Base-by-base conservation (phyloP, 495 filamentous ascomycete genomes). In the Tuber brumale region DNA sequence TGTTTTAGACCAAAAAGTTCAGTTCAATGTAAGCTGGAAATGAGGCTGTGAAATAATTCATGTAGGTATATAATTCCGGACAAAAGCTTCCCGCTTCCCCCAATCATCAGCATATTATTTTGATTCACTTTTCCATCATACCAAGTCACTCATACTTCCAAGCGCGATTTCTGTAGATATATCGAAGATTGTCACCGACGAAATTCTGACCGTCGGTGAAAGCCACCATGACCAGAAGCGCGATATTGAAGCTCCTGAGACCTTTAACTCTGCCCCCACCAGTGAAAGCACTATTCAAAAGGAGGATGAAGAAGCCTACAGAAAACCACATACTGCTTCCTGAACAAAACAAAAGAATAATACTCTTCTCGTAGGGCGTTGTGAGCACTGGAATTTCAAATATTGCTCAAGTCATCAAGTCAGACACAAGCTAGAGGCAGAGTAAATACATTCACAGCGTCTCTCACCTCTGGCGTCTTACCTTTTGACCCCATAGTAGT, bases 261-360 rank as follows among this genome's bases (percentile, higher is more conserved):
- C 85, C 21, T 87, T 90, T 48, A 86, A 88, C 61, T 89, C 89
- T 1, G 88, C 90, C 14, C 85, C 92, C 27, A 85, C 85, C 39
- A 85, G 90, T 69, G 89, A 91, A 80, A 85, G 84, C 12, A 81
- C 91, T 73, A 70, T 78, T 39, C 81, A 78, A 19, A 86, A 85
- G 61, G 86, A 86, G 8, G 88, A 88, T 73, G 89, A 91, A 75
- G 84, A 90, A 46, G 83, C 87, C 31, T 39, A 39, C 1, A 2
- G 1, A 39, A 39, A 39, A 39, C 37, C 37, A 39, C 1, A 4
- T 39, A 39, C 3, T 4, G 5, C 37, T 39, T 39, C 37, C 37
- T 4, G 37, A 39, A 39, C 5, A 39, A n/a, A n/a, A 39, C 37
- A 39, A 2, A 39, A 2, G 37, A 2, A 4, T 4, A 39, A 39